Percentiles rank a stretch among this genome's conserved stretches.
Conservation (phyloP, 208 protist genomes). For the Angomonas ambiguus region DNA sequence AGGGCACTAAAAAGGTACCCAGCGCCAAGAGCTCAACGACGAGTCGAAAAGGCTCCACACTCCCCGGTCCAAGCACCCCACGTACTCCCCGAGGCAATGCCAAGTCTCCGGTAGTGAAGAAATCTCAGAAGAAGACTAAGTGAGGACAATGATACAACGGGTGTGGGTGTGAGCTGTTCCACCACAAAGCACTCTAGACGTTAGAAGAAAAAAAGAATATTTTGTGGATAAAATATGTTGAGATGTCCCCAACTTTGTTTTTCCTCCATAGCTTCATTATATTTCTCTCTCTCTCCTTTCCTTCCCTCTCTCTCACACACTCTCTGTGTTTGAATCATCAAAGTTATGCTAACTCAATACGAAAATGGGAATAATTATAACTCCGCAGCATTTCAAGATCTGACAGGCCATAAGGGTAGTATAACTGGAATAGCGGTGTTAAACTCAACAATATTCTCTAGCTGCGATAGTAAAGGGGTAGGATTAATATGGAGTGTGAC, state of each 20-base stretch:
- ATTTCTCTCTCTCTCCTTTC: constrained; percentile 6
- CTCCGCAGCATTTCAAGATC: constrained; percentile 23
- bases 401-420: constrained; percentile 59
- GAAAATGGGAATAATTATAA: not conserved
- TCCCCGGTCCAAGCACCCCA: not conserved
- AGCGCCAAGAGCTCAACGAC: not conserved
- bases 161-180: too few species aligned
- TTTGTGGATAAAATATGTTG: too few species aligned
- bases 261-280: constrained; percentile 5
- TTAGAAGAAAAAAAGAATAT: not conserved
- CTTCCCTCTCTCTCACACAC: not conserved
- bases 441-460: constrained; percentile 44
- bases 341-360: not conserved
- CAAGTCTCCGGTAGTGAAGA: not conserved
- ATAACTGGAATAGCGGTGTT: constrained; percentile 35
- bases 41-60: not conserved
- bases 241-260: too few species aligned
- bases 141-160: not conserved
- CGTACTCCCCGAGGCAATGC: not conserved
- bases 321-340: too few species aligned
- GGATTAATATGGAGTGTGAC: constrained; percentile 51
- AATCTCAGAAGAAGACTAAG: not conserved
- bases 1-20: not conserved
- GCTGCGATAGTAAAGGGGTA: constrained; percentile 47
- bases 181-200: not conserved